Conservation (phyloP, 2,329 filamentous ascomycete genomes). For the Arthrobotrys entomopaga region DNA sequence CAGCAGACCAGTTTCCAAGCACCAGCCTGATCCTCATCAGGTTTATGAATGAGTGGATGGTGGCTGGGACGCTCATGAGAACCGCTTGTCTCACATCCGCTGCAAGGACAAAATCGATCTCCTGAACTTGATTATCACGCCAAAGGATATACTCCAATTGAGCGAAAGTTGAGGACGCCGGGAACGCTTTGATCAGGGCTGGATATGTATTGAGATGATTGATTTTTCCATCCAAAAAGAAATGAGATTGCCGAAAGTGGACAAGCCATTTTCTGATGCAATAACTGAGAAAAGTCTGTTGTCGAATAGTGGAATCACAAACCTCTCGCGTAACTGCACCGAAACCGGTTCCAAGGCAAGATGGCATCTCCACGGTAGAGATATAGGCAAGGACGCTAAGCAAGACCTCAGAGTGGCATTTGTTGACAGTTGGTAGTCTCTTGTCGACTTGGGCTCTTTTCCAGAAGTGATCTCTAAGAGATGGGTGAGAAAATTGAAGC, state of each 20-base stretch:
- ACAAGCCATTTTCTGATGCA: conserved; percentile 41
- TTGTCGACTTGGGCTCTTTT: conserved; percentile 29
- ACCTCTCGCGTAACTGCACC: background rate
- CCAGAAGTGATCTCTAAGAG: conserved; percentile 45
- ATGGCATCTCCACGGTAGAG: conserved; percentile 21
- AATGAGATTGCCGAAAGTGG: conserved; percentile 35
- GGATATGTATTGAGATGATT: conserved; percentile 6
- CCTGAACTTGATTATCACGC: conserved; percentile 26
- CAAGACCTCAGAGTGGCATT: conserved; percentile 37
- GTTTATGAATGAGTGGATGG: conserved; percentile 41
- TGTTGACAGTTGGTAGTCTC: conserved; percentile 13
- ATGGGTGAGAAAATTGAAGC: conserved; percentile 37
- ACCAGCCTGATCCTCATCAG: conserved; percentile 16
- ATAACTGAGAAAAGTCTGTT: conserved; percentile 28
- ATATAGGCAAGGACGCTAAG: conserved; percentile 41
- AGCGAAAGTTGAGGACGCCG: conserved; percentile 16
- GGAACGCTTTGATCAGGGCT: conserved; percentile 24
- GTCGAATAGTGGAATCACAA: conserved; percentile 4
- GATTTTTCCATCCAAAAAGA: conserved; percentile 19
- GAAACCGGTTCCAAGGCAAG: conserved; percentile 3
- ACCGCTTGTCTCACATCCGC: conserved; percentile 31
- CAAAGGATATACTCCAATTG: conserved; percentile 41
- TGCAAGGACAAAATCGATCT: conserved; percentile 29
- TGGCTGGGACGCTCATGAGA: conserved; percentile 44
- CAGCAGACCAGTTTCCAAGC: conserved; percentile 6